Conservation (phyloP, 2,329 filamentous ascomycete species). For the Cladophialophora immunda region DNA sequence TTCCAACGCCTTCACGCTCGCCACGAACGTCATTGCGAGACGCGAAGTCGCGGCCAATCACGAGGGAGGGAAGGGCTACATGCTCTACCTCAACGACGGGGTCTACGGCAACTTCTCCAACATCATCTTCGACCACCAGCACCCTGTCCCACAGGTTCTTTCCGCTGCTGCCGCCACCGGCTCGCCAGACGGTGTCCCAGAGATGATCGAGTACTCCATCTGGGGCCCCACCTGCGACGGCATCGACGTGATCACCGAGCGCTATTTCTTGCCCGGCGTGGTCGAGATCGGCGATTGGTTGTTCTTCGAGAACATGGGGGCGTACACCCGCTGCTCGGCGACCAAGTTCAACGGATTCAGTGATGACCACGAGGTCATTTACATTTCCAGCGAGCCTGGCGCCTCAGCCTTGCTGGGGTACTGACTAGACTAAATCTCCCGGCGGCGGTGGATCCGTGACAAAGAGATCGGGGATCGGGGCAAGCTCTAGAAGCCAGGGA, state of each 20-base stretch:
- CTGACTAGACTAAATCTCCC: slow-evolving; percentile 34
- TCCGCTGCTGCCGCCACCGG: slow-evolving; percentile 66
- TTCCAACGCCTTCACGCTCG: slow-evolving; percentile 89
- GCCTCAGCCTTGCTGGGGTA: slow-evolving; percentile 75
- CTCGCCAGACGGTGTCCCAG: too few species aligned
- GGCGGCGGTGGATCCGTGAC: neutral
- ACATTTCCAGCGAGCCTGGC: slow-evolving; percentile 92
- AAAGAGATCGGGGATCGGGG: neutral
- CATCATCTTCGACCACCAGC: slow-evolving; percentile 62
- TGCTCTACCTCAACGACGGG: slow-evolving; percentile 97
- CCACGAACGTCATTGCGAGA: slow-evolving; percentile 94
- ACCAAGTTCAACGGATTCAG: slow-evolving; percentile 98
- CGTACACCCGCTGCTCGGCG: slow-evolving; percentile 97
- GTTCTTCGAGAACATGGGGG: slow-evolving; percentile 98
- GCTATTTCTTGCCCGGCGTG: slow-evolving; percentile 76
- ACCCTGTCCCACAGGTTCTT: slow-evolving; percentile 84
- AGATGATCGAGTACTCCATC: slow-evolving; percentile 83
- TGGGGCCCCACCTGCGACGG: slow-evolving; percentile 99
- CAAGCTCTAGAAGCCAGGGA: neutral
- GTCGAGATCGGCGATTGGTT: slow-evolving; percentile 96
- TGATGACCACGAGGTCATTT: slow-evolving; percentile 90
- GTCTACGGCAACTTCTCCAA: slow-evolving; percentile 73
- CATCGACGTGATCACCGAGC: slow-evolving; percentile 91
- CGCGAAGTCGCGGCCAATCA: slow-evolving; percentile 80
- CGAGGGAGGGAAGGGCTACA: slow-evolving; percentile 76